Percentiles rank a stretch among this genome's conserved stretches.
Conservation (phyloP, 768 basidiomycete species). For the Lactarius evosmus region DNA sequence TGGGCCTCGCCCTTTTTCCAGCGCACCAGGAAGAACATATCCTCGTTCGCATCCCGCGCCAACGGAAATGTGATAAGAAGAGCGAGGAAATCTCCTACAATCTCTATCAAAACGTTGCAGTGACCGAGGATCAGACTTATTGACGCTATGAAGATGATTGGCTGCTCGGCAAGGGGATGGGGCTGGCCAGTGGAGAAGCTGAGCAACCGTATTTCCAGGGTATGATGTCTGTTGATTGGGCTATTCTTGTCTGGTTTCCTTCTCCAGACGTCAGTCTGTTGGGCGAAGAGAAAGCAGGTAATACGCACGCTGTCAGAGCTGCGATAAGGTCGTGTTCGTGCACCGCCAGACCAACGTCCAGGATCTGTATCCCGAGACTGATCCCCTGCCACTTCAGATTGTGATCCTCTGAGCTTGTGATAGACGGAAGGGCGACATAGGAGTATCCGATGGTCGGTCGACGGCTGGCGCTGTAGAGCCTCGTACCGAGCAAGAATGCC, state of each 20-base stretch:
- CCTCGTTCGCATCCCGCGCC: slow-evolving; percentile 10
- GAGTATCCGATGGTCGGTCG: slow-evolving; percentile 19
- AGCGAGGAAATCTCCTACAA: slow-evolving; percentile 25
- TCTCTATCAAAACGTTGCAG: slow-evolving; percentile 23
- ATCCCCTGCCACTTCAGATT: slow-evolving; percentile 1
- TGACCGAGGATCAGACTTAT: slow-evolving; percentile 11
- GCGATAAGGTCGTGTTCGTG: slow-evolving; percentile 26
- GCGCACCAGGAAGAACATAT: slow-evolving; percentile 29
- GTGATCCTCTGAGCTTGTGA: neutral
- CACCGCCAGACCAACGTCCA: slow-evolving; percentile 25
- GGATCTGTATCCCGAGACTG: slow-evolving; percentile 15
- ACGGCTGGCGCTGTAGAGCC: neutral
- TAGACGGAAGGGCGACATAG: slow-evolving; percentile 19
- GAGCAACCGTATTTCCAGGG: slow-evolving; percentile 22
- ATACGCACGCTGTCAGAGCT: slow-evolving; percentile 22
- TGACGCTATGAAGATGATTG: slow-evolving; percentile 18
- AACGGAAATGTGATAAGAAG: slow-evolving; percentile 22
- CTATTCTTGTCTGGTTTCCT: slow-evolving; percentile 5
- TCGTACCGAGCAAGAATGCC: slow-evolving; percentile 26
- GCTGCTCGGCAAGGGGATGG: slow-evolving; percentile 21
- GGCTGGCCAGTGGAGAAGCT: slow-evolving; percentile 24
- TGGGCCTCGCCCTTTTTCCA: slow-evolving; percentile 33
- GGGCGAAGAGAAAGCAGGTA: neutral
- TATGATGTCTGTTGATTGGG: neutral
- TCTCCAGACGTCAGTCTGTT: neutral